Evolutionary conservation across 345 rosid genomes (phyloP), one percentile per base, ranked within the genome.

Genomic region (Carallia brachiata): DNA sequence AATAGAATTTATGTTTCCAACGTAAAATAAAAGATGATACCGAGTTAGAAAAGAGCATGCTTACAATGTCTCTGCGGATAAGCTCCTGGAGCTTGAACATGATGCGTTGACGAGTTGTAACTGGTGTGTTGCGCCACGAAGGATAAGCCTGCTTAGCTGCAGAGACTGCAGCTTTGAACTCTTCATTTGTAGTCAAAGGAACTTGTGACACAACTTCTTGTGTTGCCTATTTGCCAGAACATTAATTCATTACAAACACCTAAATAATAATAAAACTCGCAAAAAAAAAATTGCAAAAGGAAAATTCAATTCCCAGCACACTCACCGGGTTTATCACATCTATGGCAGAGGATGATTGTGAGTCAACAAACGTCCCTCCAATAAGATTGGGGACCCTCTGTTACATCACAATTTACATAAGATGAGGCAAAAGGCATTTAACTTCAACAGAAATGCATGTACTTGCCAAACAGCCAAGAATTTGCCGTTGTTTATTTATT

Each of bases 11-110:
- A 40, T 1, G 4, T 12, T 10, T 44, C 50, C 12, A 44, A 12
- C 50, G 10, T 12, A 12, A 44, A 44, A 44, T 44, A 44, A 44
- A 44, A 12, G 1, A 44, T 13, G 12, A 44, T 44, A 15, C 50
- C 50, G 12, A 12, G 50, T 12, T 12, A 2, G 50, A 44, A 44
- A 44, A 44, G 2, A 44, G 53, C 48, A 34, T 65, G 70, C 71
- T 70, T 83, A 91, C 98, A 56, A 77, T 94, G 77, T 94, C 91
- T 73, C 90, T 88, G 34, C 96, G 89, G 59, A 94, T 91, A 78
- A 94, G 97, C 78, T 88, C 90, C 81, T 94, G 98, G 40, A 94
- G 86, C 83, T 94, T 94, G 28, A 94, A 73, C 98, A 94, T 94
- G 36, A 91, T 67, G 10, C 98, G 91, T 63, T 94, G 98, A 30